These are phyloP conservation scores for Lentinula raphanica DNA, from an alignment of 768 basidiomycete genomes.

Conservation along the genomic window DNA sequence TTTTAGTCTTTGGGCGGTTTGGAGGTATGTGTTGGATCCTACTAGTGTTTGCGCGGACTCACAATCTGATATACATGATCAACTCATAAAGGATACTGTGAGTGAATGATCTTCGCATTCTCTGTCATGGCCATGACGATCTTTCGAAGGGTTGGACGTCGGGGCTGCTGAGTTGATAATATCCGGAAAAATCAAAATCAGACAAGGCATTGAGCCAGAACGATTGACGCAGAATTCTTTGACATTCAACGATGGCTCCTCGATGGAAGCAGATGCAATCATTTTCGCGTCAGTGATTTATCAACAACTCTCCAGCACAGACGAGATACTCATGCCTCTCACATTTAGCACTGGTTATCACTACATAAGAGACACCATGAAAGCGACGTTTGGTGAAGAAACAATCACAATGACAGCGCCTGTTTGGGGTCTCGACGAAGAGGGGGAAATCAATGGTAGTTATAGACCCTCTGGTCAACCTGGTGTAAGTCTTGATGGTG, in stretches of 20 bases:
- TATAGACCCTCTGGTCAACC: slow-evolving; percentile 39
- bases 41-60: too few species aligned
- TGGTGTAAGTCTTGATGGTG: slow-evolving; percentile 24
- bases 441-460: slow-evolving; percentile 31
- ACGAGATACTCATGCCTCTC: not conserved
- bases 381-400: slow-evolving; percentile 29
- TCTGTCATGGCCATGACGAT: not conserved
- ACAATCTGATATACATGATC: too few species aligned
- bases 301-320: not conserved
- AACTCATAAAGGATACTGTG: slow-evolving; percentile 11
- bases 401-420: slow-evolving; percentile 23
- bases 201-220: slow-evolving; percentile 42
- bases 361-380: slow-evolving; percentile 23
- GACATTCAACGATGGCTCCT: slow-evolving; percentile 33
- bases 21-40: slow-evolving; percentile 30
- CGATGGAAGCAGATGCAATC: slow-evolving; percentile 36
- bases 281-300: slow-evolving; percentile 34
- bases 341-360: slow-evolving; percentile 26
- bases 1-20: slow-evolving; percentile 23
- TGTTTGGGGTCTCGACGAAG: slow-evolving; percentile 37
- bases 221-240: slow-evolving; percentile 29
- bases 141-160: slow-evolving; percentile 31
- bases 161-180: slow-evolving; percentile 48
- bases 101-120: not conserved
- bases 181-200: slow-evolving; percentile 52